phyloP scores from a whole-genome alignment of 139 green algal species.

The Chlorella sp. region DNA sequence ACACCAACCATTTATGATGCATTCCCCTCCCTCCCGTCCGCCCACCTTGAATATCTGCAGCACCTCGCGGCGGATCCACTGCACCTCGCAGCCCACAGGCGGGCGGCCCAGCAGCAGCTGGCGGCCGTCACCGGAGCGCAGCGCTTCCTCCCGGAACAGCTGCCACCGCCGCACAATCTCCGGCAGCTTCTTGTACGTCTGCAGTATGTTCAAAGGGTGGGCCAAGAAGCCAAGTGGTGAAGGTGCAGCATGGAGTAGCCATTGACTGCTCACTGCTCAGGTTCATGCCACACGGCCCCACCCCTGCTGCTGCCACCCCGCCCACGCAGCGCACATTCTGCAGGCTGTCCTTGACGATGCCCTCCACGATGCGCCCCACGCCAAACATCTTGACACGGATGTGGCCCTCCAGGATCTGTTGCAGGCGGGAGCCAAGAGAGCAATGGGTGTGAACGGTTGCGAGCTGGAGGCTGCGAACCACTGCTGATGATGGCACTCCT shows the following conservation, averaged over 20 bases:
- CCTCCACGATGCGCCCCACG: conserved; percentile 52
- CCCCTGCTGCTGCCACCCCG: no score
- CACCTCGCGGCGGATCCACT: conserved; percentile 40
- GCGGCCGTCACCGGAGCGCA: conserved; percentile 24
- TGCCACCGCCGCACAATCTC: conserved; percentile 49
- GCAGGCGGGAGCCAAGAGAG: no score
- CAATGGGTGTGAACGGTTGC: no score
- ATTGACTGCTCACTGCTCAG: no score
- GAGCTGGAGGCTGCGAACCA: no score
- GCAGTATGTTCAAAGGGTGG: background rate
- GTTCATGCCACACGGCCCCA: no score
- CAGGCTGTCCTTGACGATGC: conserved; percentile 47
- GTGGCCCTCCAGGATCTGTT: conserved; percentile 42
- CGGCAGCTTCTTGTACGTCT: conserved; percentile 49
- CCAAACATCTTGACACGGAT: conserved; percentile 49
- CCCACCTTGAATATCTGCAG: conserved; percentile 9
- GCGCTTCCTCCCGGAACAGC: conserved; percentile 39
- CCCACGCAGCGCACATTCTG: conserved; percentile 16
- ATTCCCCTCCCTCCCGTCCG: background rate
- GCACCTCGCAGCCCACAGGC: conserved; percentile 34
- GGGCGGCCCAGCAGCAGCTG: conserved; percentile 52
- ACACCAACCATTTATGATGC: no score
- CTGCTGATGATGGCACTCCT: no score
- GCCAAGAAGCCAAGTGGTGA: no score
- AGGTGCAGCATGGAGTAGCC: no score